Evolutionary conservation across 371 early-diverging fungal genomes (phyloP), one percentile per base, ranked within the genome.

Genomic region (Mortierella sp.): DNA sequence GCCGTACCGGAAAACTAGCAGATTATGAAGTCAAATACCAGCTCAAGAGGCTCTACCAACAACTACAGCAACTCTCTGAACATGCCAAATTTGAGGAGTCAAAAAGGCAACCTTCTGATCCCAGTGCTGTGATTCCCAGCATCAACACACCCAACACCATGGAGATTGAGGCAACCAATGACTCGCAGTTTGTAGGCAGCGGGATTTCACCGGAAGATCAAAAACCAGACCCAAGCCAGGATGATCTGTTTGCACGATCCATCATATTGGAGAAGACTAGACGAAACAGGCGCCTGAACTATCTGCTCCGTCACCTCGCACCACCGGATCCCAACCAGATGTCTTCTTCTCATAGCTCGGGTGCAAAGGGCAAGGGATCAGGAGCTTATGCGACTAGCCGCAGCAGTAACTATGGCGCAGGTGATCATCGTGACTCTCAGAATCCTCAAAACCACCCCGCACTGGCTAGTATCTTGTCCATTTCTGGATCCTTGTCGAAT

Each of bases 401-500:
- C 49, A 43, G 49, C 37, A 41, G 55, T 44, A 28, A 54, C 43
- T 7, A 25, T 40, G 25, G 16, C 40, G 25, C 9, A 29, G 8
- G 52, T 12, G n/a, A 13, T 6, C 37, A 25, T 16, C 19, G 27
- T 48, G 21, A 21, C 17, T 25, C 49, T 9, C 65, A 51, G 12
- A 24, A 43, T 14, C 37, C 49, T 4, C 46, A 57, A 19, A 53
- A 48, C 19, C 66, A 61, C 12, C 60, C 65, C 37, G 17, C 66
- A 10, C 21, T 76, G 46, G 65, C 77, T 10, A 68, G 41, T 17
- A 69, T 76, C 28, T 39, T 69, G 1, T 69, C 77, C 12, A 56
- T 76, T 43, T 76, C 77, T 17, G 77, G 77, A 27, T 76, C 77
- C 40, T 45, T 76, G 62, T 64, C 77, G 28, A 69, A 69, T 52